phyloP scores from a whole-genome alignment of 1,284 basidiomycete genomes.

The Ceratobasidium sp. region DNA sequence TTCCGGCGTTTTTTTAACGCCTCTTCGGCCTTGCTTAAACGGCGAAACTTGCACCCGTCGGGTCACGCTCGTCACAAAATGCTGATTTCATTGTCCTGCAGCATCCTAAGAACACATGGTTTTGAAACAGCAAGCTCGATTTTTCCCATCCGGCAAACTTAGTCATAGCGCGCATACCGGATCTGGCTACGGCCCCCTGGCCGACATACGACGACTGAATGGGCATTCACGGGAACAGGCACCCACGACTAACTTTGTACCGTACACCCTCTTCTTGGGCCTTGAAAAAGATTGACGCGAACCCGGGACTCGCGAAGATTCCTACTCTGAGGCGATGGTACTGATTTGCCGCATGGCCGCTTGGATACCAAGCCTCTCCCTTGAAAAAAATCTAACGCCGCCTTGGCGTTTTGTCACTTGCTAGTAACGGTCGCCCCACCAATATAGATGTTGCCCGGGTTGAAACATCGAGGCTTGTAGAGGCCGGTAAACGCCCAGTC shows the following conservation, averaged over 20 bases:
- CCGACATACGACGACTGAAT: background rate
- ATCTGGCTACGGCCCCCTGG: conserved; percentile 3
- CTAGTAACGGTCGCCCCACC: conserved; percentile 16
- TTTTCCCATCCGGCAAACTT: conserved; percentile 19
- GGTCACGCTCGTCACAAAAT: conserved; percentile 19
- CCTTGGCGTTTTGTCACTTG: background rate
- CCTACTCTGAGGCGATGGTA: conserved; percentile 16
- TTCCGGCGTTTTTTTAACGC: conserved; percentile 8
- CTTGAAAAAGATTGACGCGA: conserved; percentile 12
- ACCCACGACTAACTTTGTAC: background rate
- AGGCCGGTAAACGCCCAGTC: background rate
- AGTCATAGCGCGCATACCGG: conserved; percentile 4
- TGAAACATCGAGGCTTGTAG: background rate
- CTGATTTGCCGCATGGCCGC: conserved; percentile 14
- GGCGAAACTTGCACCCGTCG: conserved; percentile 6
- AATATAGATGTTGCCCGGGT: background rate
- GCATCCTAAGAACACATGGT: background rate
- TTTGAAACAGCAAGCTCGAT: conserved; percentile 25
- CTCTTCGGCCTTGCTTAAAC: background rate
- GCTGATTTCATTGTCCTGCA: conserved; percentile 21
- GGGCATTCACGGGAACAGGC: conserved; percentile 22
- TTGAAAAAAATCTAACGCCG: conserved; percentile 10
- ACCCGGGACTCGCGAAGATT: too few species aligned
- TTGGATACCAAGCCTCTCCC: conserved; percentile 29
- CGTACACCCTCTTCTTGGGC: background rate